phyloP scores from a whole-genome alignment of 352 stramenopile genomes.

The Hyaloperonospora brassicae region DNA sequence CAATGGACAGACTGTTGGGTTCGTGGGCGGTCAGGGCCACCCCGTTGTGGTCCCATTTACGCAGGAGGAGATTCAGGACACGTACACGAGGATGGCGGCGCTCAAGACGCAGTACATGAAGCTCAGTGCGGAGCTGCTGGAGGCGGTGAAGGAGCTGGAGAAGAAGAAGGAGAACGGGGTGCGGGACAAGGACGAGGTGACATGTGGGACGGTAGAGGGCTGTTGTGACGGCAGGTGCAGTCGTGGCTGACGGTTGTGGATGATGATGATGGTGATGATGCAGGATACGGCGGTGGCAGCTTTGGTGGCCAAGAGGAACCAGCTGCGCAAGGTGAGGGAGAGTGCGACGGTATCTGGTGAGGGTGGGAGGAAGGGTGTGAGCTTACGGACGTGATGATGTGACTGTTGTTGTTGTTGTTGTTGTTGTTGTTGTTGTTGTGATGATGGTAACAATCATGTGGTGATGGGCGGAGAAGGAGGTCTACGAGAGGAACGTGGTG shows the following conservation, averaged over 20 bases:
- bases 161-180: slow-evolving; percentile 7
- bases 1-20: slow-evolving; percentile 36
- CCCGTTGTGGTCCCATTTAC: slow-evolving; percentile 55
- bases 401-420: not conserved
- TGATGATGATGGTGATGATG: slow-evolving; percentile 18
- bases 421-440: not conserved
- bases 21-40: slow-evolving; percentile 21
- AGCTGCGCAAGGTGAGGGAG: slow-evolving; percentile 47
- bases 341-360: not conserved
- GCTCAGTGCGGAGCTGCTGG: slow-evolving; percentile 54
- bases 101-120: slow-evolving; percentile 79
- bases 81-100: slow-evolving; percentile 72
- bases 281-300: slow-evolving; percentile 45
- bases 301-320: slow-evolving; percentile 54
- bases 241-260: slow-evolving; percentile 6
- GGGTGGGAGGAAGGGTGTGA: not conserved
- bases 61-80: slow-evolving; percentile 82
- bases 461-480: slow-evolving; percentile 34
- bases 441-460: not conserved
- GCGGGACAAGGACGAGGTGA: slow-evolving; percentile 18
- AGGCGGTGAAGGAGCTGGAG: slow-evolving; percentile 46
- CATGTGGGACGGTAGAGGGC: slow-evolving; percentile 1
- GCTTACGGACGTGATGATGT: too few relatives aligned
- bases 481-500: slow-evolving; percentile 78
- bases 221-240: not conserved